phyloP scores from a whole-genome alignment of 2,329 filamentous ascomycete species.

The Ceratocystis diversiconidia region DNA sequence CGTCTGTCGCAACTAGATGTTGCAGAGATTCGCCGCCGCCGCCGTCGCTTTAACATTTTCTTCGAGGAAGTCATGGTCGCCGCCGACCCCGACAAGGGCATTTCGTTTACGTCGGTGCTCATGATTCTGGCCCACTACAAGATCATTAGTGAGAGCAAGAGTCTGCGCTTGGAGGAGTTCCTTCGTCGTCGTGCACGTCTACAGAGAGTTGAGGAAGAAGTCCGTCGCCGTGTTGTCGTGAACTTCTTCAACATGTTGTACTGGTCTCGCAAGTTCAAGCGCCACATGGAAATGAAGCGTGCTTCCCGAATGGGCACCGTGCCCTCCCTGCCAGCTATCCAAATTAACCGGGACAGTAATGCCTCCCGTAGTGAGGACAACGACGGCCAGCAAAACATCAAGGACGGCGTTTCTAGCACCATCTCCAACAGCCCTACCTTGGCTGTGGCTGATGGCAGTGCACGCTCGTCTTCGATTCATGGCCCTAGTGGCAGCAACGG shows the following conservation, averaged over 20 bases:
- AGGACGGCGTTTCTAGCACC: conserved; percentile 3
- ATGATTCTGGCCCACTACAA: conserved; percentile 98
- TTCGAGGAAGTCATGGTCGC: conserved; percentile 94
- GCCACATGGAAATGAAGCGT: conserved; percentile 56
- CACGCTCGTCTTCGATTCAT: conserved; percentile 7
- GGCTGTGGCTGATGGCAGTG: conserved; percentile 3
- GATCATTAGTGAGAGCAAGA: conserved; percentile 95
- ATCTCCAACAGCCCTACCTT: conserved; percentile 15
- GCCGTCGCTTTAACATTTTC: conserved; percentile 79
- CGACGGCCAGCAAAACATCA: background rate
- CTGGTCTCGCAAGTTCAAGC: conserved; percentile 72
- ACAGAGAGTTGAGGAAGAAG: conserved; percentile 88
- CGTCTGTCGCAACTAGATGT: conserved; percentile 63
- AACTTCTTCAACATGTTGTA: conserved; percentile 94
- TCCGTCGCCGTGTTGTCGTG: conserved; percentile 75
- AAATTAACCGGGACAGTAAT: conserved; percentile 59
- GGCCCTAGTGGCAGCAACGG: background rate
- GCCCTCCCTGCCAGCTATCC: conserved; percentile 77
- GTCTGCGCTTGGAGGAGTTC: conserved; percentile 87
- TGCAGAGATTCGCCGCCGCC: conserved; percentile 55
- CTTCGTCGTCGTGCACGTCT: conserved; percentile 75
- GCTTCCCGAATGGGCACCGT: conserved; percentile 62
- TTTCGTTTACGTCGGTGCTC: conserved; percentile 79
- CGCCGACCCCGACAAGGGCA: conserved; percentile 75
- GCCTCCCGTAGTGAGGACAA: conserved; percentile 17